These are phyloP conservation scores for Puccinia triticina DNA, from an alignment of 1,284 basidiomycete species.

Conservation along the genomic window DNA sequence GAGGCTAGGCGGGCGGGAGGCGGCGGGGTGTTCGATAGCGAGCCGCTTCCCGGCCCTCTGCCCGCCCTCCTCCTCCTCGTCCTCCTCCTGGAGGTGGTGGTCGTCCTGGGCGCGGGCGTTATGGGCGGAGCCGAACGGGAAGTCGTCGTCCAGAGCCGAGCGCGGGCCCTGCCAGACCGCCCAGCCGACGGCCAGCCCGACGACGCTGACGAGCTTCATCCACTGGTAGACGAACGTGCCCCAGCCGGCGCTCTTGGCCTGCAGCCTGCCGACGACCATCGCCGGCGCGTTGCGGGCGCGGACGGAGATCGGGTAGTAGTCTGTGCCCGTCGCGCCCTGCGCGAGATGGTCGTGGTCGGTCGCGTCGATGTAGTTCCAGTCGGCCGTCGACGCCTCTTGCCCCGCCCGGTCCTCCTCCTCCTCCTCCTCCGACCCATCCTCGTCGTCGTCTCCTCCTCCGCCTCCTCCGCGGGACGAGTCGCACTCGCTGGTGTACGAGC, in stretches of 20 bases:
- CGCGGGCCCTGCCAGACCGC: conserved; percentile 51
- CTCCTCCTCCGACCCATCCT: not conserved
- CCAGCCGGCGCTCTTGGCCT: conserved; percentile 46
- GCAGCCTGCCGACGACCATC: conserved; percentile 35
- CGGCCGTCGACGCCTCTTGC: not conserved
- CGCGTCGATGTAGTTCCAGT: conserved; percentile 50
- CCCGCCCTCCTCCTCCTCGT: no score
- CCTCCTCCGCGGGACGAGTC: not conserved
- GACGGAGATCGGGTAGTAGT: conserved; percentile 44
- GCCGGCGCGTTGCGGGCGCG: conserved; percentile 27
- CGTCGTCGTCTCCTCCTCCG: not conserved
- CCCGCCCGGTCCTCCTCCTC: not conserved
- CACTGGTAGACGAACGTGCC: conserved; percentile 49
- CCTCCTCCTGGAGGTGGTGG: no score
- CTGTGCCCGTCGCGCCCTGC: conserved; percentile 32
- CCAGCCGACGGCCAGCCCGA: conserved; percentile 48
- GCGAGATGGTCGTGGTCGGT: conserved; percentile 41
- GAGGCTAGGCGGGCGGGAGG: no score
- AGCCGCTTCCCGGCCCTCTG: no score
- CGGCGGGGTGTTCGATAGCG: no score
- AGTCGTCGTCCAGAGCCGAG: conserved; percentile 25
- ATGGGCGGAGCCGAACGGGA: not conserved
- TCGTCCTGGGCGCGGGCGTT: no score
- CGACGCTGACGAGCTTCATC: conserved; percentile 47
- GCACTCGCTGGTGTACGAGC: not conserved